Conservation (phyloP, 2,329 filamentous ascomycete genomes). For the Paecilomyces formosus region DNA sequence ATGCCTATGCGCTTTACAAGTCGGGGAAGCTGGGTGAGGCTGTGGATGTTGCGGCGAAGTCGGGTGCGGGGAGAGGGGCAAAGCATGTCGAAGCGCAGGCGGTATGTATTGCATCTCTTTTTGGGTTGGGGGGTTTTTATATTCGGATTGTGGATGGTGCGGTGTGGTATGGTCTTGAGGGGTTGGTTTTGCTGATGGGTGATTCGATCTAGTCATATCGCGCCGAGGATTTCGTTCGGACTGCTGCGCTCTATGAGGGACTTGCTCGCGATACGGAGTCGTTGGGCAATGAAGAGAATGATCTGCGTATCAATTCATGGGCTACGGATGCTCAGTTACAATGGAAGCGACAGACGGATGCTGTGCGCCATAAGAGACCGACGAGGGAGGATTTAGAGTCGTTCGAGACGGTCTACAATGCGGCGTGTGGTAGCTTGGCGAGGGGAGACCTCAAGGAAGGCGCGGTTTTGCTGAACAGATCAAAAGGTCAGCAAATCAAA, state of each 20-base stretch:
- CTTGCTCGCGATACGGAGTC: conserved; percentile 35
- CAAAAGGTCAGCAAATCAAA: conserved; percentile 37
- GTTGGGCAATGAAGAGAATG: conserved; percentile 46
- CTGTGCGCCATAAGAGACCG: conserved; percentile 46
- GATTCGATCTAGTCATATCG: conserved; percentile 40
- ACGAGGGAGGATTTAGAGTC: conserved; percentile 54
- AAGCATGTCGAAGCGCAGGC: conserved; percentile 57
- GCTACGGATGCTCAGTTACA: conserved; percentile 56
- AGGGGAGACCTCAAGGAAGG: conserved; percentile 52
- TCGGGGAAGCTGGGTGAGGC: conserved; percentile 49
- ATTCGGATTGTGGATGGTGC: neutral
- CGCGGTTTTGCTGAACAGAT: conserved; percentile 52
- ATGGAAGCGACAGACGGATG: conserved; percentile 48
- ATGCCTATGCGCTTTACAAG: conserved; percentile 59
- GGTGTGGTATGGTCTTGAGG: neutral
- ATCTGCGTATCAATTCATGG: conserved; percentile 54
- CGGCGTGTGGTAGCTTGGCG: conserved; percentile 56
- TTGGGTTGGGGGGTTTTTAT: no score
- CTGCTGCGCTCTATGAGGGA: conserved; percentile 48
- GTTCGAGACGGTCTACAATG: conserved; percentile 60
- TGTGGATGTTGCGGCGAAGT: conserved; percentile 40
- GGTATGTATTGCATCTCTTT: conserved; percentile 29
- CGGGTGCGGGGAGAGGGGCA: conserved; percentile 41
- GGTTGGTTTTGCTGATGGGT: neutral
- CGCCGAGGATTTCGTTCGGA: conserved; percentile 51